Evolutionary conservation across 164 flowering plant species (phyloP).

Genomic region (Piper betle): DNA sequence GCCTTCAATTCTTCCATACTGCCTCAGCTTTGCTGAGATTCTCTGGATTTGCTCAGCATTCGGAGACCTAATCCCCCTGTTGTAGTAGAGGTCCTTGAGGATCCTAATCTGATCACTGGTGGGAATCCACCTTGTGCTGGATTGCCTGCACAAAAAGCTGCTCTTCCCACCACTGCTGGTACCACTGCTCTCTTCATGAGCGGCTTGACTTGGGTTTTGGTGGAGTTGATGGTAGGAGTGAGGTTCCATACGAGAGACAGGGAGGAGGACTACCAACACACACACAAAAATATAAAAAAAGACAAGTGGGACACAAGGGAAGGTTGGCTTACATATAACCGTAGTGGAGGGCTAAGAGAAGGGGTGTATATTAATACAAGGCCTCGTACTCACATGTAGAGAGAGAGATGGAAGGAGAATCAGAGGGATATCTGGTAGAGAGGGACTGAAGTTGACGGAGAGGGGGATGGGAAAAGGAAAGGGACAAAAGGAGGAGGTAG

Average conservation of each 20-base stretch:
- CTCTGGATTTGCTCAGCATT: conserved; percentile 83
- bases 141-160: conserved; percentile 54
- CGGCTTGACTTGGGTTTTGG: conserved; percentile 9
- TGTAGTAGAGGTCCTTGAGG: conserved; percentile 82
- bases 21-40: conserved; percentile 67
- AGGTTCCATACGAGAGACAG: conserved; percentile 27
- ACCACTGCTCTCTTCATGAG: conserved; percentile 20
- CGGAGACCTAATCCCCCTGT: conserved; percentile 85
- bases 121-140: conserved; percentile 88
- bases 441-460: conserved; percentile 89
- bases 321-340: conserved; percentile 8
- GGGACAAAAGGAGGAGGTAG: conserved; percentile 66
- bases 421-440: conserved; percentile 64
- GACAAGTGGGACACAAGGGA: conserved; percentile 4
- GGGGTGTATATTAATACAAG: conserved; percentile 4
- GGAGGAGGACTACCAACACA: background rate
- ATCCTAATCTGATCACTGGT: conserved; percentile 90
- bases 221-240: conserved; percentile 20
- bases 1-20: conserved; percentile 95
- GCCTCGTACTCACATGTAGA: conserved; percentile 18
- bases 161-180: conserved; percentile 23
- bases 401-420: conserved; percentile 25
- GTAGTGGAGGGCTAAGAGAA: background rate
- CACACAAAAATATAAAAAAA: too few species aligned
- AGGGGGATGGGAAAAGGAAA: conserved; percentile 34